These are phyloP conservation scores for Petunia hybrid DNA, from an alignment of 305 asterid species.

Conservation along the genomic window DNA sequence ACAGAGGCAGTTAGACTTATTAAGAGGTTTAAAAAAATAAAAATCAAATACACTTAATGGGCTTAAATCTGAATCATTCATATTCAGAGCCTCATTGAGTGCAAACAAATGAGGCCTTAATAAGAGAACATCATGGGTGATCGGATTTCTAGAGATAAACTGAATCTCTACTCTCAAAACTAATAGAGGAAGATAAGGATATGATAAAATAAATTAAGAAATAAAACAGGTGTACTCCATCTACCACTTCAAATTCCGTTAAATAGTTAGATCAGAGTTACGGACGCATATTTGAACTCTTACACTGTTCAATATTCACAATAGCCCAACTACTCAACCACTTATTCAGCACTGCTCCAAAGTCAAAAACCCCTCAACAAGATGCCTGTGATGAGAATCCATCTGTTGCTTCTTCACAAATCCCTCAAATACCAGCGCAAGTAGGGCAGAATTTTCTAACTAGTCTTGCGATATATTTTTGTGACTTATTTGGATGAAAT, in stretches of 20 bases:
- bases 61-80: too few relatives aligned
- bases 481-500: background rate
- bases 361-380: background rate
- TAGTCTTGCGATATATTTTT: slow-evolving; percentile 10
- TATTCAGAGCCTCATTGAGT: too few relatives aligned
- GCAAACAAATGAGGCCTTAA: too few relatives aligned
- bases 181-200: too few relatives aligned
- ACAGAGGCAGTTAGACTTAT: too few relatives aligned
- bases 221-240: too few relatives aligned
- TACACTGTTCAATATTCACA: background rate
- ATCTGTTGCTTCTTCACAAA: slow-evolving; percentile 14
- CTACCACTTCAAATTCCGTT: slow-evolving; percentile 17
- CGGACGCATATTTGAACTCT: slow-evolving; percentile 3
- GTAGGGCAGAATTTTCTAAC: background rate
- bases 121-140: background rate
- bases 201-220: too few relatives aligned
- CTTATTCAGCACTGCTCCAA: background rate
- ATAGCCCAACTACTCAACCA: background rate
- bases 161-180: too few relatives aligned
- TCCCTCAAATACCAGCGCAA: background rate
- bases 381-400: background rate
- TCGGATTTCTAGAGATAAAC: background rate
- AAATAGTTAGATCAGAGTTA: background rate
- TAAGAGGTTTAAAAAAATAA: too few relatives aligned
- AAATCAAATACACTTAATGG: too few relatives aligned